phyloP scores from a whole-genome alignment of 306 rosid species.

The Trichosanthes cucumerina region DNA sequence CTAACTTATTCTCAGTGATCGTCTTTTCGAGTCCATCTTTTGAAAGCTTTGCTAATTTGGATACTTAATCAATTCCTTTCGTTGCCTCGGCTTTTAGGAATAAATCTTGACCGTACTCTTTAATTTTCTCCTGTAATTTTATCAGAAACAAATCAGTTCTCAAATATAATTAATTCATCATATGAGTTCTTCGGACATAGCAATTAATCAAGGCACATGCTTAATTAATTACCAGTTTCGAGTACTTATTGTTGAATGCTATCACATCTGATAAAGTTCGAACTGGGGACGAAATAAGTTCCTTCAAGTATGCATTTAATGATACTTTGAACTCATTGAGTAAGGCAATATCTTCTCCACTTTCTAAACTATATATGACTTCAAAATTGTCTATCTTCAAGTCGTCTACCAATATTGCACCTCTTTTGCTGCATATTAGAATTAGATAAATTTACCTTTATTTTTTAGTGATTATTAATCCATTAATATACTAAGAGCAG shows the following conservation, averaged over 20 bases:
- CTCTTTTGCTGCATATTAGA: slow-evolving; percentile 8
- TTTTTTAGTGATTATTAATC: too few relatives aligned
- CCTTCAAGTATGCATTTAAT: slow-evolving; percentile 8
- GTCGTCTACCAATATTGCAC: slow-evolving; percentile 23
- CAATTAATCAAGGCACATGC: too few relatives aligned
- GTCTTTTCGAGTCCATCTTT: slow-evolving; percentile 33
- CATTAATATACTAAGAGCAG: too few relatives aligned
- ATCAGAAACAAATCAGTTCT: too few relatives aligned
- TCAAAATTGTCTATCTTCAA: slow-evolving; percentile 14
- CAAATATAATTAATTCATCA: too few relatives aligned
- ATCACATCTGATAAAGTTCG: background rate
- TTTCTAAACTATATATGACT: background rate
- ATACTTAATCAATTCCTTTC: background rate
- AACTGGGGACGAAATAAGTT: background rate
- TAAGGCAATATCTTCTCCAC: slow-evolving; percentile 8
- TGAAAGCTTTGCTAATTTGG: slow-evolving; percentile 22
- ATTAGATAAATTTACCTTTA: too few relatives aligned
- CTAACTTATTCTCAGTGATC: slow-evolving; percentile 31
- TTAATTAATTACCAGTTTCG: background rate
- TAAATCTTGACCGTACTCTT: background rate
- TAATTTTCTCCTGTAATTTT: background rate
- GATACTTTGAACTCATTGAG: slow-evolving; percentile 22
- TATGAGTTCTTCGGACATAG: too few relatives aligned
- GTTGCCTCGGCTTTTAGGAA: too few relatives aligned
- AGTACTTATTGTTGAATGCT: background rate